phyloP scores from a whole-genome alignment of 2,329 filamentous ascomycete species.

The Penicillium concentricum region DNA sequence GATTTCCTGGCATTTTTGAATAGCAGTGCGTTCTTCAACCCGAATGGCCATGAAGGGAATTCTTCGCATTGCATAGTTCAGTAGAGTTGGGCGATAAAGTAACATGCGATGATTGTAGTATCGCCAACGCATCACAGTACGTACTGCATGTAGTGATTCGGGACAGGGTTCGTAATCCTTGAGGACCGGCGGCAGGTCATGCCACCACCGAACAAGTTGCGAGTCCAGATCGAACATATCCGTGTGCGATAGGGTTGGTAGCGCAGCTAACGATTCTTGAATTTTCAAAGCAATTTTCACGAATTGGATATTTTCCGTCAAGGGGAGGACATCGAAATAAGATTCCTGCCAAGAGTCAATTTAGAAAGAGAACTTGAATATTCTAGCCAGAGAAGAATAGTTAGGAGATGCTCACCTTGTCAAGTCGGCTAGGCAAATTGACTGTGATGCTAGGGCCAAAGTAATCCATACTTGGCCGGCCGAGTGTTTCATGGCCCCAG shows the following conservation, averaged over 20 bases:
- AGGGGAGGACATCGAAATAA: constrained; percentile 62
- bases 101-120: constrained; percentile 74
- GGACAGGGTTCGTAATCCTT: constrained; percentile 63
- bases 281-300: constrained; percentile 73
- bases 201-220: constrained; percentile 69
- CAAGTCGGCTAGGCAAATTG: constrained; percentile 54
- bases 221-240: constrained; percentile 64
- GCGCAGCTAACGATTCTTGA: constrained; percentile 68
- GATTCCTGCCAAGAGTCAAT: constrained; percentile 40
- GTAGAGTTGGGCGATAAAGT: constrained; percentile 67
- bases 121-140: constrained; percentile 75
- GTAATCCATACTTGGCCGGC: constrained; percentile 66
- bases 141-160: constrained; percentile 65
- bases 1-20: constrained; percentile 66
- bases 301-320: constrained; percentile 73
- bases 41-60: constrained; percentile 48
- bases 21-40: constrained; percentile 63
- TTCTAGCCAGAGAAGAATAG: background rate
- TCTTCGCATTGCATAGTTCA: constrained; percentile 58
- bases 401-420: constrained; percentile 15
- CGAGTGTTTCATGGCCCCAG: constrained; percentile 68
- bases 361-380: constrained; percentile 12
- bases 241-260: constrained; percentile 60
- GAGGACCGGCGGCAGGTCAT: constrained; percentile 64
- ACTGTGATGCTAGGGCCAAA: constrained; percentile 65